A percentile compares a stretch with the other conserved stretches of the same genome.
Conservation (phyloP, 108 stramenopile genomes). For the Cyclostephanos tholiformis region DNA sequence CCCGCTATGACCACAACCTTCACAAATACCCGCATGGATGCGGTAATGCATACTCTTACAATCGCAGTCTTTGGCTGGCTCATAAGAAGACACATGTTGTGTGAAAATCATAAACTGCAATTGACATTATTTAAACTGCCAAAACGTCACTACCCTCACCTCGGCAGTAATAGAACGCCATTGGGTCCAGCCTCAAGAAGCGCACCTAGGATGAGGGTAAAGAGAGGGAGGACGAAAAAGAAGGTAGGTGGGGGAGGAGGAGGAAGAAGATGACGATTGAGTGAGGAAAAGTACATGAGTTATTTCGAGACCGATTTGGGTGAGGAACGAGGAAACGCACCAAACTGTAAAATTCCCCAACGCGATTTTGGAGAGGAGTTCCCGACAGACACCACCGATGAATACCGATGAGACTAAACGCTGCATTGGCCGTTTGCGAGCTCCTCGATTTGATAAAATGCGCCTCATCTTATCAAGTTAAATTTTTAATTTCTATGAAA, state of each 20-base stretch:
- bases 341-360: conserved; percentile 97
- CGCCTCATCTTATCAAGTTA: conserved; percentile 53
- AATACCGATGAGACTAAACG: conserved; percentile 88
- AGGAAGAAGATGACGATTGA: too few species aligned
- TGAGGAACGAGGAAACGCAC: too few species aligned
- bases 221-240: too few species aligned
- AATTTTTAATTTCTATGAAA: neutral
- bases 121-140: neutral
- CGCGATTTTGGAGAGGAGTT: conserved; percentile 98
- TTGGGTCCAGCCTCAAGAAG: conserved; percentile 94
- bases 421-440: conserved; percentile 95
- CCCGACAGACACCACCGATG: conserved; percentile 94
- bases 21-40: conserved; percentile 79
- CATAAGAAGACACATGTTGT: too few species aligned
- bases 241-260: too few species aligned
- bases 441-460: conserved; percentile 92
- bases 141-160: conserved; percentile 7
- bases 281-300: too few species aligned
- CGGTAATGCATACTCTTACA: conserved; percentile 96
- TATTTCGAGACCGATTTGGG: too few species aligned
- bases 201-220: conserved; percentile 53
- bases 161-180: conserved; percentile 96
- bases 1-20: conserved; percentile 91
- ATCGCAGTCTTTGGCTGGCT: conserved; percentile 67
- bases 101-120: too few species aligned